Base-by-base conservation (phyloP, 2,329 filamentous ascomycete species). In the Colletotrichum sublineola region DNA sequence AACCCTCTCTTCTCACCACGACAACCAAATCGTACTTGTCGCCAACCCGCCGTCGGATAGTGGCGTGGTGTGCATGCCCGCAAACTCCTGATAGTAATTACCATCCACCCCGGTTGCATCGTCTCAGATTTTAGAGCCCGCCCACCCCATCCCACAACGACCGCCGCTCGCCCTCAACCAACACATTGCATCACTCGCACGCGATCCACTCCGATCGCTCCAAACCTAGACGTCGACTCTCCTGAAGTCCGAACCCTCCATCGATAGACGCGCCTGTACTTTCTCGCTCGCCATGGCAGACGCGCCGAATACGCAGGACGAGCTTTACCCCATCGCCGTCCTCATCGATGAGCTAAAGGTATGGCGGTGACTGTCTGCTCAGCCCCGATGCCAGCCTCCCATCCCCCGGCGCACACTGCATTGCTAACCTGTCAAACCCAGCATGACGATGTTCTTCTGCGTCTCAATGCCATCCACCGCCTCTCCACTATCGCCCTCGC, bases 301-400 rank as follows among this genome's bases (percentile, higher is more conserved):
- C 86, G 93, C 92, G 86, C 89, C 92, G 84, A 94, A 92, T 85
- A 91, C 96, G 87, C 97, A 93, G 84, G 96, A 99, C 86, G 97
- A 98, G 92, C 95, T 99, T 81, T 99, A 98, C 85, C 96, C 96
- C 83, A 99, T 99, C 88, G 96, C 97, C 81, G 96, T 99, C 78
- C 92, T 99, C 85, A 99, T 99, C 85, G 96, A 99, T 85, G 96
- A 99, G 90, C 90, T 99, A 81, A 99, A 98, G 94, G 95, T 97
- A 90, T 79, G 84, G 71, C 68, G 71, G 71, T 73, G 71, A 73
- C 71, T 70, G 52, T 63, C 66, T 68, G 40, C 67, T 55, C 68
- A 50, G 52, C 63, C 31, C 68, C 55, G 50, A 58, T 60, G 46
- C 60, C 53, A 53, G 38, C 73, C 75, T 75, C 74, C 38, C 74